Conservation (phyloP, 176 grass and related monocot genomes). For the Echinochloa phyllopogon region DNA sequence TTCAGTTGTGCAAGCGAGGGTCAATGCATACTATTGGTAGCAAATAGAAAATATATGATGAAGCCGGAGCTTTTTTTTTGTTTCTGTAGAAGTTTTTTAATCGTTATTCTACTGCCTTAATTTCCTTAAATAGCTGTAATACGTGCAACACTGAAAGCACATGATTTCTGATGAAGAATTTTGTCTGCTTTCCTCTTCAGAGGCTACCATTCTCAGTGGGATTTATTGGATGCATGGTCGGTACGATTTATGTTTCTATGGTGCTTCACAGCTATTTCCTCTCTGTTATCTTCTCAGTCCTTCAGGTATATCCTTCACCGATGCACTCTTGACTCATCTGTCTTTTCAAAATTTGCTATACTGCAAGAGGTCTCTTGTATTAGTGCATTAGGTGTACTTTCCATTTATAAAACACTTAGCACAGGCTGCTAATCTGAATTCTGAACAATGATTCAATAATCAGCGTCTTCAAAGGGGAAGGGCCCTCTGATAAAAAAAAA, state of each 20-base stretch:
- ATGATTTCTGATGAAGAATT: constrained; percentile 21
- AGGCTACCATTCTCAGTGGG: constrained; percentile 80
- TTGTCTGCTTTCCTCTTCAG: constrained; percentile 39
- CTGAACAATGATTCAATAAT: too few species aligned
- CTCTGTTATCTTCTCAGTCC: constrained; percentile 87
- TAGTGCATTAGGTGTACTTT: not conserved
- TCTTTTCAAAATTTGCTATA: not conserved
- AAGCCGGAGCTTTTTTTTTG: not conserved
- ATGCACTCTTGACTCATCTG: not conserved
- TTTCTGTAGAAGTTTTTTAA: not conserved
- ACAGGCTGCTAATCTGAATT: not conserved
- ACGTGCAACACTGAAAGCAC: not conserved
- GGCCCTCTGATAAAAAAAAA: not conserved
- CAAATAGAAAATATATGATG: not conserved
- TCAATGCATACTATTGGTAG: not conserved
- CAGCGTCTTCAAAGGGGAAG: not conserved
- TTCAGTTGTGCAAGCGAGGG: not conserved
- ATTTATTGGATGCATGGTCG: constrained; percentile 90
- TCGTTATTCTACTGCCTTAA: not conserved
- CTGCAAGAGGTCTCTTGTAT: not conserved
- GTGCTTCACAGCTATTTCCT: constrained; percentile 97
- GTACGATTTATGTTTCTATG: constrained; percentile 96
- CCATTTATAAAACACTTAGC: not conserved
- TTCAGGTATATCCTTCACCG: constrained; percentile 66
- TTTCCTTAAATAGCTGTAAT: not conserved